Evolutionary conservation across 2,329 filamentous ascomycete genomes (phyloP), one percentile per base, ranked within the genome.

Genomic region (Hyphodiscus sp.): DNA sequence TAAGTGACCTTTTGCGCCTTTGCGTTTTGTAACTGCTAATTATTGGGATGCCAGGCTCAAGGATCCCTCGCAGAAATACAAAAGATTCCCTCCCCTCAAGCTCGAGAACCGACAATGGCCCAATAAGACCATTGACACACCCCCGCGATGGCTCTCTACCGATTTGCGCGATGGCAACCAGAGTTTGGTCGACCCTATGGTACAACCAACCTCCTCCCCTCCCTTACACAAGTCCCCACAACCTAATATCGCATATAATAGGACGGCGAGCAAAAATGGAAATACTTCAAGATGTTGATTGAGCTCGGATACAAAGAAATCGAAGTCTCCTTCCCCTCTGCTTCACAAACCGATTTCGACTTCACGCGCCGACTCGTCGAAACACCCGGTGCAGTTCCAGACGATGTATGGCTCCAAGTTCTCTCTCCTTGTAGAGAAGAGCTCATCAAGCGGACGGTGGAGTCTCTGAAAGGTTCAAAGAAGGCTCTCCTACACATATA

Each of bases 221-320:
- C 19, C 49, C 46, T 19, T 38, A 30, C 20, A 19, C 19, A 20
- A n/a, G 29, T 20, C 10, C 6, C 30, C 33, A 46, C 6, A 29
- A 23, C 7, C 50, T 58, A 45, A 54, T 45, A 30, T 10, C 26
- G 42, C 4, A 1, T 20, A 19, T 42, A 7, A 1, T 30, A 94
- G 89, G 94, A 90, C 67, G 90, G 90, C 62, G 89, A 96, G 47
- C 91, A 96, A 77, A 97, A 97, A 75, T 94, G 87, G 83, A 78
- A 79, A 57, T 97, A 91, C 78, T 97, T 97, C 78, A 85, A 91
- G 73, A 95, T 95, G 90, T 82, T 97, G 51, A 83, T 86, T 65
- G 84, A 92, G 57, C 79, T 96, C 48, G 92, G 94, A 63, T 97
- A 95, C 79, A 97, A 96, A 74, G 92, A 97, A 74, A 96, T 97